Evolutionary conservation across 2,329 filamentous ascomycete species (phyloP), one percentile per base, ranked within the genome.

Genomic region (Phaeoacremonium minimum): DNA sequence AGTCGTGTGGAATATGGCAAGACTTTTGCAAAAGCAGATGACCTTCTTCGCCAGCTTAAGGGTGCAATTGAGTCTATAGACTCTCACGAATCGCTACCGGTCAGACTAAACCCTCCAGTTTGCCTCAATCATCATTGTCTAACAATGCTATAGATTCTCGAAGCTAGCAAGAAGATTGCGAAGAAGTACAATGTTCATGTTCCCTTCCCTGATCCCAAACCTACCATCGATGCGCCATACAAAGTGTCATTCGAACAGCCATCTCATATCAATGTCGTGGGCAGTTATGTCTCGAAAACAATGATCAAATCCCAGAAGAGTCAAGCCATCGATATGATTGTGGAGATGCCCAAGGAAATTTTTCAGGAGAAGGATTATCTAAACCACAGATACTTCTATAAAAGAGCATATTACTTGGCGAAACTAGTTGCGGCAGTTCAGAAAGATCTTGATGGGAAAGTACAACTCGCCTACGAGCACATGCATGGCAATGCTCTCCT

Each of bases 351-450:
- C 5, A 60, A 67, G 39, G 65, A 75, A 1, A 63, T 95, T 11
- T 90, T 97, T 51, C 88, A 95, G 53, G 87, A 94, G 30, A 97
- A 97, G 63, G 93, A 98, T 61, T 96, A 91, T 57, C 73, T 90
- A 33, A 89, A 95, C 58, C 75, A 93, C 67, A 80, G 93, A 43
- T 97, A 95, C 64, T 95, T 96, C 55, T 90, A 96, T 65, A 94
- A 95, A 53, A 74, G 90, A 45, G 86, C 93, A 11, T 97, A 91
- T 61, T 97, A 94, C 55, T 67, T 97, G 34, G 87, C 90, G 20
- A 87, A 85, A 46, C 67, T 97, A 38, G 81, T 88, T 12, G 80
- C 78, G 18, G 80, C 76, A 5, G 66, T 97, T 35, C 78, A 80
- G 45, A 67, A 74, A 26, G 63, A 73, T 4, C 60, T 80, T 31